phyloP scores from a whole-genome alignment of 352 stramenopile genomes.

The Pythium guiyangense region DNA sequence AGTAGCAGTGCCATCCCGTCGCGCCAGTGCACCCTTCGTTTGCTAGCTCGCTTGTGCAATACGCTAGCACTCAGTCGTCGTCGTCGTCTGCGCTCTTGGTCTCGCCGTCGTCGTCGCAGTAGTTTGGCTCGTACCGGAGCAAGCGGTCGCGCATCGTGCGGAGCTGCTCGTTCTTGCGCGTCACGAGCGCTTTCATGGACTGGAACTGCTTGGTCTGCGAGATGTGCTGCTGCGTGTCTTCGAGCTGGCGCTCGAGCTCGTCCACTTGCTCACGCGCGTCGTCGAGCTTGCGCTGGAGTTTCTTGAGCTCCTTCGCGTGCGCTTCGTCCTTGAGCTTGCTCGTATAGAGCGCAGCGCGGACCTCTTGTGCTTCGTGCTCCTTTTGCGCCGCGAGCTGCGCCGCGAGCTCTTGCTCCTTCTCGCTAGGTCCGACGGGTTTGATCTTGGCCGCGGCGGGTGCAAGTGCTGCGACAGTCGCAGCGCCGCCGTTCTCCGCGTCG shows the following conservation, averaged over 20 bases:
- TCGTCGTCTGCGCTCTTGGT: slow-evolving; percentile 43
- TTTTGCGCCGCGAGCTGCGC: slow-evolving; percentile 33
- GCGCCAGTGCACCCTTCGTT: not conserved
- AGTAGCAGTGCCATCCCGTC: not conserved
- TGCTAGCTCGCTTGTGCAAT: no score
- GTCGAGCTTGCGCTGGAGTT: slow-evolving; percentile 53
- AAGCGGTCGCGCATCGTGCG: slow-evolving; percentile 58
- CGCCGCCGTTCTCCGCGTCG: slow-evolving; percentile 28
- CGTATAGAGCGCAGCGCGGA: slow-evolving; percentile 47
- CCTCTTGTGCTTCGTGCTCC: slow-evolving; percentile 38
- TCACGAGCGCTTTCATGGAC: slow-evolving; percentile 78
- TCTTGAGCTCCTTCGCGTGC: slow-evolving; percentile 44
- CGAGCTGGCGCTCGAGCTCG: slow-evolving; percentile 49
- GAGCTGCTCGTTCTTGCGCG: slow-evolving; percentile 80
- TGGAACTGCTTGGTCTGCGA: slow-evolving; percentile 83
- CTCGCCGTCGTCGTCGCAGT: slow-evolving; percentile 33
- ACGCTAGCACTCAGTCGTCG: slow-evolving; percentile 22
- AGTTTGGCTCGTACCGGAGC: slow-evolving; percentile 72
- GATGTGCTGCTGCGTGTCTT: slow-evolving; percentile 63
- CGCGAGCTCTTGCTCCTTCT: slow-evolving; percentile 30
- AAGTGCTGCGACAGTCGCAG: slow-evolving; percentile 15
- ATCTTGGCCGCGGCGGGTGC: not conserved
- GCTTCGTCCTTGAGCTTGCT: slow-evolving; percentile 42
- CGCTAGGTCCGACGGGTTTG: not conserved
- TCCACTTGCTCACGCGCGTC: slow-evolving; percentile 46